Evolutionary conservation across 805 yeast genomes (phyloP).

Genomic region (Metschnikowia noctiluminum): DNA sequence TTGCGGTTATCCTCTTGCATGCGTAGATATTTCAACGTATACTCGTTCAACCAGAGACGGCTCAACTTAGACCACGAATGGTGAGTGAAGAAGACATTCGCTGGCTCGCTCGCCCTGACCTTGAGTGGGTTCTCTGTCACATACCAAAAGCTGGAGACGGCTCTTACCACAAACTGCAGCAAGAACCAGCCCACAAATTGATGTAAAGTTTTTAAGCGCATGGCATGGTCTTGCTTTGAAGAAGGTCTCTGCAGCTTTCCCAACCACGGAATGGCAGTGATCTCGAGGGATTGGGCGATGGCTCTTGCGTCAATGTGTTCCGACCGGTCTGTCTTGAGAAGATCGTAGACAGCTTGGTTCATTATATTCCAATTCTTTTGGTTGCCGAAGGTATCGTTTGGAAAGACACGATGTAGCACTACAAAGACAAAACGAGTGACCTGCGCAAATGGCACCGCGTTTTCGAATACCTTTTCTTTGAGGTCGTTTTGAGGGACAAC

Average conservation of each 20-base stretch:
- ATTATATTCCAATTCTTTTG: slow-evolving; percentile 30
- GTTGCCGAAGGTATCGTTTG: slow-evolving; percentile 52
- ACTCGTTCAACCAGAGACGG: slow-evolving; percentile 39
- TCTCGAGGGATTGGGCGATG: slow-evolving; percentile 33
- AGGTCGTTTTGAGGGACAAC: not conserved
- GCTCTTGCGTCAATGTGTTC: slow-evolving; percentile 32
- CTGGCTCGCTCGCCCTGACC: slow-evolving; percentile 16
- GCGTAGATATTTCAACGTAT: slow-evolving; percentile 37
- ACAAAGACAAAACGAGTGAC: slow-evolving; percentile 44
- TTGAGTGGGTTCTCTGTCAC: slow-evolving; percentile 48
- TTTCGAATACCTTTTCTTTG: slow-evolving; percentile 25
- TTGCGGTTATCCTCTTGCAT: not conserved
- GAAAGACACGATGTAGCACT: slow-evolving; percentile 48
- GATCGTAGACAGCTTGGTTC: slow-evolving; percentile 1
- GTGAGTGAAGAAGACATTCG: slow-evolving; percentile 53
- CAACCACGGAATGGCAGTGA: slow-evolving; percentile 56
- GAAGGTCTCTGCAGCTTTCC: slow-evolving; percentile 26
- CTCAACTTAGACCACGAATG: slow-evolving; percentile 51
- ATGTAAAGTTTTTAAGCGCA: slow-evolving; percentile 34
- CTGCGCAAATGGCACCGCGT: slow-evolving; percentile 25
- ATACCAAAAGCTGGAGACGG: slow-evolving; percentile 58
- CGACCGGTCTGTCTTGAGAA: slow-evolving; percentile 18
- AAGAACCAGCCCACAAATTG: slow-evolving; percentile 61
- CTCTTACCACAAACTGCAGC: slow-evolving; percentile 37
- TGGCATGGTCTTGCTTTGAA: slow-evolving; percentile 41